A percentile compares a stretch with the other conserved stretches of the same genome.
Conservation (phyloP, 805 yeast genomes). For the Candida germanica region DNA sequence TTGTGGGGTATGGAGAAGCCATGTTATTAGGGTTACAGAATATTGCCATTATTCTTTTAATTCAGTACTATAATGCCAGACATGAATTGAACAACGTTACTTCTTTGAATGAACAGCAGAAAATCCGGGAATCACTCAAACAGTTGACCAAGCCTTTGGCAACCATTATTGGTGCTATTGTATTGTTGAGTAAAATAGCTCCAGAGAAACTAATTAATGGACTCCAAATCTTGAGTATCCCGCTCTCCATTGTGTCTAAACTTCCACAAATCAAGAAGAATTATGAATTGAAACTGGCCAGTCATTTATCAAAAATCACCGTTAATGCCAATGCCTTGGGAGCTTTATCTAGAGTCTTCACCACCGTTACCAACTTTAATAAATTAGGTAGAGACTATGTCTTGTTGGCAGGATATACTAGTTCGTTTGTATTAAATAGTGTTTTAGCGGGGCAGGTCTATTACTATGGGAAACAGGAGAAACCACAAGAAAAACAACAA, state of each 20-base stretch:
- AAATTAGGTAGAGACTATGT: slow-evolving; percentile 28
- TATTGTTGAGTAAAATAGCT: slow-evolving; percentile 30
- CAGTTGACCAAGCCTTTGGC: slow-evolving; percentile 26
- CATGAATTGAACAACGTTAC: slow-evolving; percentile 13
- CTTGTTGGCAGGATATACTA: slow-evolving; percentile 37
- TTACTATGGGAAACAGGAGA: slow-evolving; percentile 18
- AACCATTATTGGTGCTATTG: slow-evolving; percentile 22
- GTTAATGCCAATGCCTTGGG: slow-evolving; percentile 41
- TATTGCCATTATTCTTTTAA: slow-evolving; percentile 30
- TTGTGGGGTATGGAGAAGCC: slow-evolving; percentile 41
- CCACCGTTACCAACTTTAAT: slow-evolving; percentile 34
- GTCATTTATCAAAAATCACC: slow-evolving; percentile 36
- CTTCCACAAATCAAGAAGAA: slow-evolving; percentile 39
- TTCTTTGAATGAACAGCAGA: slow-evolving; percentile 17
- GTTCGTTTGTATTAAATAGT: slow-evolving; percentile 33
- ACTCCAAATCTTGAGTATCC: slow-evolving; percentile 37
- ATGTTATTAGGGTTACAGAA: slow-evolving; percentile 39
- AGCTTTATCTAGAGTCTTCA: slow-evolving; percentile 36
- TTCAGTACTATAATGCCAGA: slow-evolving; percentile 31
- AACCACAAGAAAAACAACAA: too few relatives aligned
- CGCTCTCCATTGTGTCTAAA: slow-evolving; percentile 35
- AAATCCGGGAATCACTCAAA: slow-evolving; percentile 13
- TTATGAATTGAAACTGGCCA: slow-evolving; percentile 31
- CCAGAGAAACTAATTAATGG: slow-evolving; percentile 26
- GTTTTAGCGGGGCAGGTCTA: slow-evolving; percentile 34